Percentiles rank a stretch among this genome's conserved stretches.
Conservation (phyloP, 805 yeast species). For the Metschnikowia corniflorae region DNA sequence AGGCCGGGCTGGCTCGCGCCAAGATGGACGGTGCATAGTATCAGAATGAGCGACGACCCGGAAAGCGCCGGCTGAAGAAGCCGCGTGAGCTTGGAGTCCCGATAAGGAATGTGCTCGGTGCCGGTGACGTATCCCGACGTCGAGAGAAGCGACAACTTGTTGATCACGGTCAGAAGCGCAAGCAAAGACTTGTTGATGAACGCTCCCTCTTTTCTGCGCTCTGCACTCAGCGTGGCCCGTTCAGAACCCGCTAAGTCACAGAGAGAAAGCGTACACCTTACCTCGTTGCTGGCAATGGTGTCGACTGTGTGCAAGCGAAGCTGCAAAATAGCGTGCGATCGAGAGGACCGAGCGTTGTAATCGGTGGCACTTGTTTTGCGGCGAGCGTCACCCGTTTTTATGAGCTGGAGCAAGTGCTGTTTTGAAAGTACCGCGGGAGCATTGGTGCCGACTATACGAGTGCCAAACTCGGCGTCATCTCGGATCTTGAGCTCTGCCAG, state of each 20-base stretch:
- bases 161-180: constrained; percentile 89
- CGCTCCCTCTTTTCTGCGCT: constrained; percentile 90
- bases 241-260: constrained; percentile 99
- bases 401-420: constrained; percentile 56
- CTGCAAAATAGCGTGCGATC: constrained; percentile 88
- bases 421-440: constrained; percentile 56
- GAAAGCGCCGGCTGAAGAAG: constrained; percentile 87
- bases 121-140: constrained; percentile 20
- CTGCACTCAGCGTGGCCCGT: constrained; percentile 61
- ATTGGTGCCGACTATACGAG: constrained; percentile 69
- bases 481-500: constrained; percentile 65
- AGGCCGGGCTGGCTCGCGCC: constrained; percentile 29
- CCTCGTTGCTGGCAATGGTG: constrained; percentile 35
- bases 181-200: constrained; percentile 86
- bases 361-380: constrained; percentile 88
- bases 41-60: constrained; percentile 79
- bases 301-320: constrained; percentile 52
- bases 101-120: constrained; percentile 75
- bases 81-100: constrained; percentile 91
- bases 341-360: constrained; percentile 78
- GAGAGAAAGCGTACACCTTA: constrained; percentile 64
- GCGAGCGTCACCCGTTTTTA: constrained; percentile 66
- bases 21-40: constrained; percentile 82
- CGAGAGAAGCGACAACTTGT: constrained; percentile 54
- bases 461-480: constrained; percentile 71